Evolutionary conservation across 768 basidiomycete genomes (phyloP).

Genomic region (Mycena capillaripes): DNA sequence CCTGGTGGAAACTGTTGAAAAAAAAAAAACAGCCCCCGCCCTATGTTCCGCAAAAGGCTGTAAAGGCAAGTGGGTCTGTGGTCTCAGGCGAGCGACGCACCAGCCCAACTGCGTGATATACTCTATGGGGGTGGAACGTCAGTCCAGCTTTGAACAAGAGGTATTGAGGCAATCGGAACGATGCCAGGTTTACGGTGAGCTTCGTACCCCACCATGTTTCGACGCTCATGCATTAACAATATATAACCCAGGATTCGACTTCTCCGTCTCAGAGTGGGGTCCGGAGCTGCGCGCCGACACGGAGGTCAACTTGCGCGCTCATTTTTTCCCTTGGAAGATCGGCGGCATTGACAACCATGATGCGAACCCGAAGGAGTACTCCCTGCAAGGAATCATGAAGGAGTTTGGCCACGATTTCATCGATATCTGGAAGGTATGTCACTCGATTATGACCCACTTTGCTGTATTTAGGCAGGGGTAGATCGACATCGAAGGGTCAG

Average conservation of each 20-base stretch:
- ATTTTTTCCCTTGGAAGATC: constrained; percentile 59
- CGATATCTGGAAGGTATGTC: constrained; percentile 19
- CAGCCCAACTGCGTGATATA: constrained; percentile 60
- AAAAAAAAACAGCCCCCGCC: too few species aligned
- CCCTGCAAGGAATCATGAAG: constrained; percentile 60
- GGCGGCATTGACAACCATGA: constrained; percentile 53
- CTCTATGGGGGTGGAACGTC: constrained; percentile 58
- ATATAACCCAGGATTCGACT: constrained; percentile 37
- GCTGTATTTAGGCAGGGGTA: constrained; percentile 49
- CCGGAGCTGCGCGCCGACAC: constrained; percentile 47
- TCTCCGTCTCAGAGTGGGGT: constrained; percentile 36
- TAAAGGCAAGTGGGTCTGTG: constrained; percentile 64
- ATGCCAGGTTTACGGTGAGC: constrained; percentile 52
- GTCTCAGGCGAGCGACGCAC: constrained; percentile 54
- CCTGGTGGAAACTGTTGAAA: too few species aligned
- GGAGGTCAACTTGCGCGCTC: constrained; percentile 49
- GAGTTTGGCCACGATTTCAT: constrained; percentile 50
- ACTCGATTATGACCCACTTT: constrained; percentile 44
- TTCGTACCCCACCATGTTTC: too few species aligned
- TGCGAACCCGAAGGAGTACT: constrained; percentile 55
- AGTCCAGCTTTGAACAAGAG: constrained; percentile 61
- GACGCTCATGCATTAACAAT: too few species aligned
- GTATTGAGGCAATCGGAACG: constrained; percentile 46
- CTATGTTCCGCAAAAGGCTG: too few species aligned
- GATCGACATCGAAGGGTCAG: constrained; percentile 64